phyloP scores from a whole-genome alignment of 768 basidiomycete species.

The Postia placenta region DNA sequence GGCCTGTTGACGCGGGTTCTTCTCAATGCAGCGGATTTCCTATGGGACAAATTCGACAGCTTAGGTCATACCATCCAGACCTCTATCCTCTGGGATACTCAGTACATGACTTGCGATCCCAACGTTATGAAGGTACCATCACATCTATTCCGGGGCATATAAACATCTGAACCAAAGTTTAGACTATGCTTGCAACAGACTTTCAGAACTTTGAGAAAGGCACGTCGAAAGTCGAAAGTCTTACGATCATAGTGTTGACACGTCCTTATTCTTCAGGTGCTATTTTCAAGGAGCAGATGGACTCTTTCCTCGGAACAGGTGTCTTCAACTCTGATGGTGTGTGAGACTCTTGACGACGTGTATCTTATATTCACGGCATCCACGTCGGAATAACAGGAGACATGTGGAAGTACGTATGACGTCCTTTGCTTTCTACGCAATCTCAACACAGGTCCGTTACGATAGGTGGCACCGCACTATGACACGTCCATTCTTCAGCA shows the following conservation, averaged over 20 bases:
- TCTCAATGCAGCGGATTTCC: constrained; percentile 16
- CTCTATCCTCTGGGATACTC: constrained; percentile 15
- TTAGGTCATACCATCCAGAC: constrained; percentile 17
- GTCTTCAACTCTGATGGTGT: constrained; percentile 66
- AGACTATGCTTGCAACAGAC: constrained; percentile 33
- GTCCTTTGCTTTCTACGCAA: no score
- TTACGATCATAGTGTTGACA: not conserved
- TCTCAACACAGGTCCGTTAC: no score
- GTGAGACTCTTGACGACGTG: constrained; percentile 15
- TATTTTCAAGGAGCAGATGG: constrained; percentile 21
- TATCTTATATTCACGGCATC: no score
- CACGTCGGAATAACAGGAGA: constrained; percentile 26
- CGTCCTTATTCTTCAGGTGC: constrained; percentile 13
- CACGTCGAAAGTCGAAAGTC: constrained; percentile 2
- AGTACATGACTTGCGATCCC: constrained; percentile 6
- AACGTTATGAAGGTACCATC: constrained; percentile 23
- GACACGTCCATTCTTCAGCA: constrained; percentile 59
- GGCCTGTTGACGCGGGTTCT: not conserved
- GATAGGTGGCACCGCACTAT: constrained; percentile 55
- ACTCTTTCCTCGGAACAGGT: constrained; percentile 51
- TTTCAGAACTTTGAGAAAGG: constrained; percentile 37
- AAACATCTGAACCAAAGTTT: no score
- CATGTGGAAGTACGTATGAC: constrained; percentile 42
- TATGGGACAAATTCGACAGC: constrained; percentile 19
- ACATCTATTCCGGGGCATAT: no score